Evolutionary conservation across 2,329 filamentous ascomycete genomes (phyloP), one percentile per base, ranked within the genome.

Genomic region (Periconia sp.): DNA sequence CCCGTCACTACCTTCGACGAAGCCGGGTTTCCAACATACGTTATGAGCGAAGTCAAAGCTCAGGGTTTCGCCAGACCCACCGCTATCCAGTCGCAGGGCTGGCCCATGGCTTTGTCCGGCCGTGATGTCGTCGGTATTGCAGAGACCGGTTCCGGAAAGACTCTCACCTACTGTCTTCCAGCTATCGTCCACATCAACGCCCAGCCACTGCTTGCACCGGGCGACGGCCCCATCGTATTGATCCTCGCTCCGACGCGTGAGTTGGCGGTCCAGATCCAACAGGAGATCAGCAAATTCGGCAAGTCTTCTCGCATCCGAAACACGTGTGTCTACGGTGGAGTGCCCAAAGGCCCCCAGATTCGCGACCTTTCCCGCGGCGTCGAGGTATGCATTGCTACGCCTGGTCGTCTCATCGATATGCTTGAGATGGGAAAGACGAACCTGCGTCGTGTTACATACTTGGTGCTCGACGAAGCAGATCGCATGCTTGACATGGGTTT

Each of bases 401-500:
- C 94, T 19, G 94, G 94, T 68, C 92, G 94, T 81, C 80, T 99
- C 64, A 97, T 99, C 65, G 94, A 99, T 66, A 96, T 97, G 90
- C 84, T 99, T 22, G 94, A 97, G 76, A 89, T 90, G 58, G 92
- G 92, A 73, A 95, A 95, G 81, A 99, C 94, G 63, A 97, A 99
- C 78, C 84, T 99, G 53, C 92, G 92, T 57, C 91, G 94, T 72
- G 92, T 97, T 51, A 99, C 94, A 43, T 99, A 99, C 78, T 81
- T 99, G 44, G 94, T 97, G 58, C 91, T 99, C 54, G 94, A 99
- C 65, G 94, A 99, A 79, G 94, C 94, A 71, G 94, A 99, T 77
- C 92, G 94, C 68, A 99, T 99, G 94, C 82, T 99, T 71, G 94
- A 99, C 78, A 99, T 99, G 94, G 94, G 94, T 84, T 97, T 99